Evolutionary conservation across 345 rosid genomes (phyloP), one percentile per base, ranked within the genome.

Genomic region (Cardiospermum halicacabum): DNA sequence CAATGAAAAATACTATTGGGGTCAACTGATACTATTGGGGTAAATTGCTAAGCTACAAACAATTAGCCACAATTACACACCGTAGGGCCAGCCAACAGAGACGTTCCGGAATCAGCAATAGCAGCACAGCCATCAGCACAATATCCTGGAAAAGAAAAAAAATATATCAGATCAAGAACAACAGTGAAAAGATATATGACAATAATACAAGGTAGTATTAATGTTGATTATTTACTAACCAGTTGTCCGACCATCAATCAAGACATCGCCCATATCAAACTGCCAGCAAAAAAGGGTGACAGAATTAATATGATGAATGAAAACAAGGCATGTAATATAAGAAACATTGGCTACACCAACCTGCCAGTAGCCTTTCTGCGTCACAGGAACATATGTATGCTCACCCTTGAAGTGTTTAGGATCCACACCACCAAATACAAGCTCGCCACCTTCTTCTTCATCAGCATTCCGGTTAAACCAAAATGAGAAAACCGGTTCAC

Each of bases 51-150:
- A n/a, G n/a, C n/a, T n/a, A n/a, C n/a, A n/a, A n/a, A n/a, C n/a
- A n/a, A n/a, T n/a, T n/a, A n/a, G n/a, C n/a, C n/a, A n/a, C n/a
- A n/a, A n/a, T n/a, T n/a, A n/a, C 91, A 34, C 51, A 89, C 96
- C 67, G 82, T 78, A 22, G 93, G 96, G 54, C 96, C 96, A 19
- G 82, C 80, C 79, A 89, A 58, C 71, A 88, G 64, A 36, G 96
- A 88, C 47, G 96, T 88, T 69, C 96, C 96, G 22, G 96, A 88
- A 70, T 88, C 96, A 56, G 87, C 91, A 69, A 88, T 85, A 25
- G 91, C 89, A 5, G 83, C 68, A 68, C 93, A 89, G 19, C 85
- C 83, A 31, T 71, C 3, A 11, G 65, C 74, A 68, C 88, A 85
- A 65, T 76, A 74, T 70, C 88, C 96, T 85, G 81, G n/a, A n/a